These are phyloP conservation scores for Curvularia spicifera DNA, from an alignment of 2,329 filamentous ascomycete genomes.

Conservation along the genomic window DNA sequence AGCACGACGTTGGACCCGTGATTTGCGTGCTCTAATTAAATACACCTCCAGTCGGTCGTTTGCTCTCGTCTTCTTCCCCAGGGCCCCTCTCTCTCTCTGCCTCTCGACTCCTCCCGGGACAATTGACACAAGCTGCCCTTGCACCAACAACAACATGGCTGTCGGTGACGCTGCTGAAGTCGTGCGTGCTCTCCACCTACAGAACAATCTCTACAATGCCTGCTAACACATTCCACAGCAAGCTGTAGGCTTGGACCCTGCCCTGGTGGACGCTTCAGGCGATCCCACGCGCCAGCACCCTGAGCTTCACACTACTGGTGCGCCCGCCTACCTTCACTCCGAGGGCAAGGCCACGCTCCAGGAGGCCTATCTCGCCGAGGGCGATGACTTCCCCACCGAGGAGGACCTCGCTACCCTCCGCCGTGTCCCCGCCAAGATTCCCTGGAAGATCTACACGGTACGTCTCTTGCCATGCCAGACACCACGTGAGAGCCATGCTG, in stretches of 20 bases:
- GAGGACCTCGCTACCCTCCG: slow-evolving; percentile 47
- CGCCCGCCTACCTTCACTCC: slow-evolving; percentile 39
- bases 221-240: slow-evolving; percentile 28
- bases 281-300: slow-evolving; percentile 45
- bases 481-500: slow-evolving; percentile 4
- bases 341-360: slow-evolving; percentile 50
- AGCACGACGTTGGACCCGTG: slow-evolving; percentile 13
- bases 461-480: not conserved
- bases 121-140: not conserved
- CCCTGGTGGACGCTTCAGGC: slow-evolving; percentile 43
- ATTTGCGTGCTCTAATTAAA: slow-evolving; percentile 17
- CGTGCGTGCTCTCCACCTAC: slow-evolving; percentile 20
- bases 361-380: slow-evolving; percentile 37
- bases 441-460: slow-evolving; percentile 40
- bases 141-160: slow-evolving; percentile 31
- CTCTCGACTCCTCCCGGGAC: slow-evolving; percentile 22
- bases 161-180: slow-evolving; percentile 34
- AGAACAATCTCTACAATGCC: not conserved
- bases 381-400: slow-evolving; percentile 40
- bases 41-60: slow-evolving; percentile 14
- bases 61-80: slow-evolving; percentile 6
- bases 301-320: slow-evolving; percentile 28
- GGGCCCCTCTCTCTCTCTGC: slow-evolving; percentile 10
- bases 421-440: slow-evolving; percentile 44
- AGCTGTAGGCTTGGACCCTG: slow-evolving; percentile 43